Evolutionary conservation across 139 green algal genomes (phyloP).

Genomic region (Chlorella vulgaris): DNA sequence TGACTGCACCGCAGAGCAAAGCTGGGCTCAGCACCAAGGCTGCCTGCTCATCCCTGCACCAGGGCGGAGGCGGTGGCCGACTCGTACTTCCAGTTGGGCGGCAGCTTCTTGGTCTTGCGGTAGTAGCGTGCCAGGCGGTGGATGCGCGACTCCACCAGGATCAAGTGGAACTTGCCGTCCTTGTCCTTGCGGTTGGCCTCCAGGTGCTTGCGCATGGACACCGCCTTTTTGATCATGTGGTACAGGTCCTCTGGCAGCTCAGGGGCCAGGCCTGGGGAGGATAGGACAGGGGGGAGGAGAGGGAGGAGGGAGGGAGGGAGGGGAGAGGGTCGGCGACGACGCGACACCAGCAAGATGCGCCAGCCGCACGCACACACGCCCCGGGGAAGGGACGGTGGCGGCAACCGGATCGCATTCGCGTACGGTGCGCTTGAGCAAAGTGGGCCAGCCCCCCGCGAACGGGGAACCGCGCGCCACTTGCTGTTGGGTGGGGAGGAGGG

Average conservation of each 20-base stretch:
- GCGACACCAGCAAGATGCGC: conserved; percentile 36
- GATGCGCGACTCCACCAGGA: conserved; percentile 96
- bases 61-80: conserved; percentile 91
- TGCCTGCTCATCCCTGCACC: conserved; percentile 56
- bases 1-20: too few relatives aligned
- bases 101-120: conserved; percentile 86
- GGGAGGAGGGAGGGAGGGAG: not conserved
- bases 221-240: conserved; percentile 99
- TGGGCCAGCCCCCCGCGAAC: conserved; percentile 30
- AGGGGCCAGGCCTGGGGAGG: conserved; percentile 78
- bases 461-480: conserved; percentile 31
- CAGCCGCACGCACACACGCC: conserved; percentile 9
- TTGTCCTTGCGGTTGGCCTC: conserved; percentile 91
- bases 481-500: conserved; percentile 8
- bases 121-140: conserved; percentile 99
- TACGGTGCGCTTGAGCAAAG: conserved; percentile 39
- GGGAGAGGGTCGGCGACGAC: not conserved
- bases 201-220: conserved; percentile 98
- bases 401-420: conserved; percentile 31
- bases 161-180: conserved; percentile 89
- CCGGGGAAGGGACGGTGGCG: not conserved
- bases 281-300: not conserved
- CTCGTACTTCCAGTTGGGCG: conserved; percentile 97
- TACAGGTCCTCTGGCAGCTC: conserved; percentile 99
- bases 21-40: not conserved